Base-by-base conservation (phyloP, 495 filamentous ascomycete genomes). In the Penicillium tannophilum region DNA sequence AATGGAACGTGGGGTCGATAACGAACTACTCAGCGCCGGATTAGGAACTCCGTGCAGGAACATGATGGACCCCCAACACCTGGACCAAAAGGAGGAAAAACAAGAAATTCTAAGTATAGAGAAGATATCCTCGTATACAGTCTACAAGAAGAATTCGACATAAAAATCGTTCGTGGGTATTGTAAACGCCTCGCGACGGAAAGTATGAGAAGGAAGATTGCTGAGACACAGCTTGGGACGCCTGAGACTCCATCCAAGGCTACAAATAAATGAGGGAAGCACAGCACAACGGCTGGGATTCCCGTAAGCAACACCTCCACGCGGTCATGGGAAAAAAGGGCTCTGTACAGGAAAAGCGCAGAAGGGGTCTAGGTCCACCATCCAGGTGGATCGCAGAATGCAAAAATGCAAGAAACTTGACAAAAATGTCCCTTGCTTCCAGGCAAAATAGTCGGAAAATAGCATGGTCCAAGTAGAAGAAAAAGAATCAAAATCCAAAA, bases 151-250 rank as follows among this genome's bases (percentile, higher is more conserved):
- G 14, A 14, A 49, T 17, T 31, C 24, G 46, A 28, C 20, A 47
- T 52, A 58, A 53, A 59, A 65, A 63, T 58, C 52, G 65, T 41
- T 66, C 63, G 52, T 69, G 67, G 67, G 67, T 70, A 70, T 70
- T 70, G 63, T 63, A 56, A 61, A 66, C 64, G 64, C 64, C 61
- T 60, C 61, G 58, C 60, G 54, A 61, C 60, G 56, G 35, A 50
- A 35, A 52, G 23, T 28, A 63, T 26, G 60, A 57, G 35, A 62
- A 70, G 64, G 45, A 66, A 65, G 39, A 47, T 46, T 66, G 73
- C 73, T 76, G 74, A 73, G 74, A 74, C 66, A 77, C 76, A 77
- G 77, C 75, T 79, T 75, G 66, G 74, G 70, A 76, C 71, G 64
- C 67, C 69, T 65, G 52, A 60, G 67, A 70, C 56, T 65, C 65